Evolutionary conservation across 305 asterid species (phyloP), one percentile per base, ranked within the genome.

Genomic region (Nicotiana rustica): DNA sequence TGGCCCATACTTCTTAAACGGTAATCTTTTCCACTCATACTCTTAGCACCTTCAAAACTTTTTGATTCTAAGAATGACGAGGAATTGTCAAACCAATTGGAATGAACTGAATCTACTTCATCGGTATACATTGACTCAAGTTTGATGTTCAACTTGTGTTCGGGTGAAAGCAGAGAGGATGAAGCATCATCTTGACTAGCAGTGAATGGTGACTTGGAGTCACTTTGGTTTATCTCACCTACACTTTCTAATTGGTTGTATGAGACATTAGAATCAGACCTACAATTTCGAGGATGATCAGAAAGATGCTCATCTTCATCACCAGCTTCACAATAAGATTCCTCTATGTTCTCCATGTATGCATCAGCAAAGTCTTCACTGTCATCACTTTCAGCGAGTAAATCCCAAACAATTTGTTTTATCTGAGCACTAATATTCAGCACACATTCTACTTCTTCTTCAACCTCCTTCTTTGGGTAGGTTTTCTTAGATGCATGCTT

Each of bases 401-500:
- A 71, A 84, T 90, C 91, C 87, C 91, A 88, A 12, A 92, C 83
- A 84, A 93, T 87, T 87, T 90, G 96, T 89, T 92, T 95, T 41
- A 88, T 91, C 89, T 91, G 96, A 87, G 98, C 96, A 87, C 98
- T 93, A 79, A 92, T 41, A 83, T 82, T 79, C 80, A 92, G 85
- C 31, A 95, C 87, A 83, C 83, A 85, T 83, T 92, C 96, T 13
- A 92, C 84, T 88, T 95, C 98, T 19, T 89, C 86, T 70, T 86
- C 92, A 64, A 92, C 84, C 56, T 84, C 88, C 78, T 91, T 90
- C 67, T 87, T 85, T 77, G 83, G 81, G 87, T 67, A 83, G 87
- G 76, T 85, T 73, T 19, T 85, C 36, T 59, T 38, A 66, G 83
- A 79, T 67, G 77, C 79, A 73, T 10, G 81, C 62, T 56, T 87